A percentile compares a stretch with the other conserved stretches of the same genome.
Evolutionary conservation across 176 grass and related monocot species (phyloP).

Genomic region (Paspalum vaginatum): DNA sequence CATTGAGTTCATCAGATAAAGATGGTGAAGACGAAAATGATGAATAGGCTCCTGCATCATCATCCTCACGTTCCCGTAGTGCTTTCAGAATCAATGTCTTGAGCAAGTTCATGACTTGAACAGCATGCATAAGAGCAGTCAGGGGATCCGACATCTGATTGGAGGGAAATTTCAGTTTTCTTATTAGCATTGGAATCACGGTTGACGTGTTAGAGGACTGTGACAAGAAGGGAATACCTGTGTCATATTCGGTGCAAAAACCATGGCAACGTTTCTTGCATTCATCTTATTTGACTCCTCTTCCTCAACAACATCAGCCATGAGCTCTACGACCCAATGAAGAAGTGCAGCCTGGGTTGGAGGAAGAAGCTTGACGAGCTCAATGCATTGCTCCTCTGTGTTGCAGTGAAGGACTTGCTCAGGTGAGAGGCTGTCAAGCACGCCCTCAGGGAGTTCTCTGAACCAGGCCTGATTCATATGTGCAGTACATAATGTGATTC

Average conservation of each 20-base stretch:
- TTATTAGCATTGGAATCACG: constrained; percentile 23
- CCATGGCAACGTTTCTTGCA: constrained; percentile 87
- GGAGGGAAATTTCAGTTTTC: not conserved
- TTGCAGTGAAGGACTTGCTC: constrained; percentile 91
- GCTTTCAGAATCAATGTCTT: constrained; percentile 76
- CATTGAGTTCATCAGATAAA: constrained; percentile 46
- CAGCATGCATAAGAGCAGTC: constrained; percentile 84
- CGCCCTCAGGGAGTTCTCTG: constrained; percentile 90
- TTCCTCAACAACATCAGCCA: constrained; percentile 91
- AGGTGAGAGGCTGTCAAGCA: constrained; percentile 81
- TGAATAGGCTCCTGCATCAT: constrained; percentile 61
- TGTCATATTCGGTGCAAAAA: constrained; percentile 96
- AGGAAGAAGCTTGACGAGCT: constrained; percentile 71
- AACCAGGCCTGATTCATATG: constrained; percentile 86
- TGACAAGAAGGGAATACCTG: constrained; percentile 58
- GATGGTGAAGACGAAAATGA: constrained; percentile 51
- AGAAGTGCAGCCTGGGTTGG: constrained; percentile 80
- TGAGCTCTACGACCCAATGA: constrained; percentile 86
- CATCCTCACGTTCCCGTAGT: constrained; percentile 63
- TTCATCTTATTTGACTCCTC: constrained; percentile 97
- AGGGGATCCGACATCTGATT: constrained; percentile 82
- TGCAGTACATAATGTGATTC: constrained; percentile 23
- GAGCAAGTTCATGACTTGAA: constrained; percentile 92
- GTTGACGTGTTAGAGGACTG: not conserved
- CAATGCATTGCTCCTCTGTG: constrained; percentile 78